Evolutionary conservation across 2,329 filamentous ascomycete species (phyloP).

Genomic region (Magnaporthiopsis poae): DNA sequence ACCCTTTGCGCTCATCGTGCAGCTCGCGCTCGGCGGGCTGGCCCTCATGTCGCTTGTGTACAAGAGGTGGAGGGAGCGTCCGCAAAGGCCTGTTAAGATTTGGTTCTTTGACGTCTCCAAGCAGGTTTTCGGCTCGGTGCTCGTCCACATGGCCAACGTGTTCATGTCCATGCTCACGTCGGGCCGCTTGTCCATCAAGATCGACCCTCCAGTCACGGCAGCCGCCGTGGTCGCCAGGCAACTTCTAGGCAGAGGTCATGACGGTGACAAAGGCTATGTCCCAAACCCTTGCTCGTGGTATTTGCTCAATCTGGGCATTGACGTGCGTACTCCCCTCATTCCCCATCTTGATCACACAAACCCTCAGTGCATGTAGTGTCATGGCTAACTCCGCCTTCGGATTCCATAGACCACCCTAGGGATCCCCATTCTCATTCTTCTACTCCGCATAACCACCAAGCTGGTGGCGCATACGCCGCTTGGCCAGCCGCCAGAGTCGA

Average conservation of each 20-base stretch:
- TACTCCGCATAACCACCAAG: slow-evolving; percentile 68
- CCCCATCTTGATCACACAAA: slow-evolving; percentile 11
- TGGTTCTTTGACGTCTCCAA: slow-evolving; percentile 98
- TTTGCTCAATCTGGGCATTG: slow-evolving; percentile 83
- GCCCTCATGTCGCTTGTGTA: slow-evolving; percentile 80
- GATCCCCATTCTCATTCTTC: slow-evolving; percentile 85
- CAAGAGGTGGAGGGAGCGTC: slow-evolving; percentile 85
- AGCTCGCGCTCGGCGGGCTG: slow-evolving; percentile 72
- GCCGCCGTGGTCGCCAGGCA: slow-evolving; percentile 25
- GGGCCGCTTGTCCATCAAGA: slow-evolving; percentile 63
- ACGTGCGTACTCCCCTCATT: slow-evolving; percentile 53
- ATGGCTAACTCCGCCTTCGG: background rate
- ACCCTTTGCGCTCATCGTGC: slow-evolving; percentile 81
- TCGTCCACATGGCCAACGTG: slow-evolving; percentile 86
- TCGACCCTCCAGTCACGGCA: slow-evolving; percentile 35
- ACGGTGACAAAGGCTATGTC: slow-evolving; percentile 44
- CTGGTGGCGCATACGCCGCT: slow-evolving; percentile 66
- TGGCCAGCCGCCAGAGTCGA: slow-evolving; percentile 73
- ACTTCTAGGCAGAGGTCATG: slow-evolving; percentile 30
- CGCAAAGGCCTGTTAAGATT: slow-evolving; percentile 85
- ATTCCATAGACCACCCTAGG: slow-evolving; percentile 75
- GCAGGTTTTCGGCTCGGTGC: slow-evolving; percentile 85
- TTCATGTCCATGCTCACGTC: slow-evolving; percentile 94
- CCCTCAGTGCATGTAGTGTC: too few species aligned
- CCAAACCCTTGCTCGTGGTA: slow-evolving; percentile 98